A percentile compares a stretch with the other conserved stretches of the same genome.
These are phyloP conservation scores for Blastocystis sp. DNA, from an alignment of 352 stramenopile species.

Conservation along the genomic window DNA sequence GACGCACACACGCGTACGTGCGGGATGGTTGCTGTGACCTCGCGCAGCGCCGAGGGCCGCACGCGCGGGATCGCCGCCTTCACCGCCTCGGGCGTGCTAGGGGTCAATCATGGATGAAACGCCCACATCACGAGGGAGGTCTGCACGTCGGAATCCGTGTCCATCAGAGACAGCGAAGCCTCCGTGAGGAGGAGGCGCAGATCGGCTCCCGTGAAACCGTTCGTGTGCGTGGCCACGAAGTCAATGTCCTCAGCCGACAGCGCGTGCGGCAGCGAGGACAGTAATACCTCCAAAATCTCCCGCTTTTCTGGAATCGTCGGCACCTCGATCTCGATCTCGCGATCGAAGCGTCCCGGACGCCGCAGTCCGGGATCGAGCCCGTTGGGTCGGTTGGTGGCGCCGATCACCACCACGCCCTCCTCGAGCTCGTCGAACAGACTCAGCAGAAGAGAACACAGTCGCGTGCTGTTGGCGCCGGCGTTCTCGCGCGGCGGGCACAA, in stretches of 20 bases:
- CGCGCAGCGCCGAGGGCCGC: slow-evolving; percentile 91
- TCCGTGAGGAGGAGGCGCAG: slow-evolving; percentile 76
- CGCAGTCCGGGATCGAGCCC: slow-evolving; percentile 89
- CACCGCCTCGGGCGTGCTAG: slow-evolving; percentile 5
- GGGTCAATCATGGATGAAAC: slow-evolving; percentile 82
- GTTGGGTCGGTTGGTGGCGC: slow-evolving; percentile 80
- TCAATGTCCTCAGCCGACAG: background rate
- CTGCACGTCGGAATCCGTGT: too few relatives aligned
- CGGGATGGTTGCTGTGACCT: slow-evolving; percentile 94
- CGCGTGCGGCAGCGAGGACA: background rate
- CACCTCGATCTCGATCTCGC: slow-evolving; percentile 93
- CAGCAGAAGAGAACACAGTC: slow-evolving; percentile 86
- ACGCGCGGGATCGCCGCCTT: slow-evolving; percentile 85
- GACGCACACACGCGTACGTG: slow-evolving; percentile 81
- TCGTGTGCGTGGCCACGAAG: slow-evolving; percentile 24
- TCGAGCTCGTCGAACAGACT: slow-evolving; percentile 87
- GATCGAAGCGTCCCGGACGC: slow-evolving; percentile 92
- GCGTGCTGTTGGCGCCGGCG: slow-evolving; percentile 82
- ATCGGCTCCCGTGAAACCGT: slow-evolving; percentile 80
- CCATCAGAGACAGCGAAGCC: slow-evolving; percentile 74
- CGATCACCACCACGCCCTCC: slow-evolving; percentile 78
- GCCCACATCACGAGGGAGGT: slow-evolving; percentile 75
- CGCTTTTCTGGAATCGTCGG: slow-evolving; percentile 88
- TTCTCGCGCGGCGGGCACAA: slow-evolving; percentile 85
- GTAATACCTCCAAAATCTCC: slow-evolving; percentile 87